Base-by-base conservation (phyloP, 169 alveolate species). In the Plasmodium coatneyi region DNA sequence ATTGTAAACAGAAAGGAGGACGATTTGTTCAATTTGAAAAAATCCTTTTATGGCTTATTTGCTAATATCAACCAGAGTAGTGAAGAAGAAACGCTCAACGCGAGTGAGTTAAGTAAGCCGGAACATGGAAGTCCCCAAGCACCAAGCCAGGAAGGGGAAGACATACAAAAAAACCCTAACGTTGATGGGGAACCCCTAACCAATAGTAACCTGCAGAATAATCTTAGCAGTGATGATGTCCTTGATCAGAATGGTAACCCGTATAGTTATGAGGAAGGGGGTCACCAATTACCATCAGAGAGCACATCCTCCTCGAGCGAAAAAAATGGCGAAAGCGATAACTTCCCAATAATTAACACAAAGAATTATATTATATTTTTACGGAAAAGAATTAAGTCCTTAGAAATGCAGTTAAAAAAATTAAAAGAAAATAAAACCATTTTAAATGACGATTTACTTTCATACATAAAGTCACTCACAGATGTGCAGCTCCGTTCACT, bases 391-490 rank as follows among this genome's bases (percentile, higher is more conserved):
- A 79, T 89, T 19, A 79, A 14, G 54, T 89, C 87, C 22, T 79
- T 89, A 89, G 94, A 89, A 89, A 79, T 79, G n/a, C 82, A 89
- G 12, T 34, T 89, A 32, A 89, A 89, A 60, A 66, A 43, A 16
- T 60, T 79, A 43, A 84, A 80, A 72, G 86, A 80, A 84, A 84
- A 66, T 81, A 94, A 84, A 66, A 56, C 60, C 19, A 43, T 80
- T 78, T 28, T 60, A 76, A 76, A 54, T 72, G 97, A 95, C 83
- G 96, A 96, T 60, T 92, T 96, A 46, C 95, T 96, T 82, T 79
- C 90, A 25, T 96, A 94, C 89, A 95, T 96, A 25, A 95, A 91
- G 86, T 79, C 92, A 36, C 89, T 96, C 66, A 97, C 97, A 7
- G 97, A 96, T 54, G 92, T 83, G 6, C 96, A 96, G 39, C 86